Percentiles rank a stretch among this genome's conserved stretches.
Conservation (phyloP, 768 basidiomycete genomes). For the Kwoniella mangroviensis region DNA sequence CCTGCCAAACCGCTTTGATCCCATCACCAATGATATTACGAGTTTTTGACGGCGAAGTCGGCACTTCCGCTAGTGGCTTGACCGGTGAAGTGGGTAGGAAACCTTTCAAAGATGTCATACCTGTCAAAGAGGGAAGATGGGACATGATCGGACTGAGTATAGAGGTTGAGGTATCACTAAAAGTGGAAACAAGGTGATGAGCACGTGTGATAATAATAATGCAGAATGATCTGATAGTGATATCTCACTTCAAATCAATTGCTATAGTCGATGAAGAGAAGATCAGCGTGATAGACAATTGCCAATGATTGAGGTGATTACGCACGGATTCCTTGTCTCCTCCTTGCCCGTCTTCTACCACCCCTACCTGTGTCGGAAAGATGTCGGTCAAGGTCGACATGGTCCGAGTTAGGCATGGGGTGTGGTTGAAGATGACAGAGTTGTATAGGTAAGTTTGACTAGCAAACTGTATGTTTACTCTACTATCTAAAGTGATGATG, state of each 20-base stretch:
- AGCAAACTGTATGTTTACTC: conserved; percentile 4
- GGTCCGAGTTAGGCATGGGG: conserved; percentile 25
- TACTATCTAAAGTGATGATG: not conserved
- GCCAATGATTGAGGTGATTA: not conserved
- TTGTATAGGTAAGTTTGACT: conserved; percentile 5
- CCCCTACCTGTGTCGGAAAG: conserved; percentile 23
- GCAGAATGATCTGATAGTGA: not conserved
- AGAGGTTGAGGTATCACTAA: conserved; percentile 23
- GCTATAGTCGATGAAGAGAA: not conserved
- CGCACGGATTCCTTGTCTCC: conserved; percentile 21
- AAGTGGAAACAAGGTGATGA: no score
- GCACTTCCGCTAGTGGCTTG: not conserved
- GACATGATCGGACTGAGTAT: conserved; percentile 37
- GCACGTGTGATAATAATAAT: no score
- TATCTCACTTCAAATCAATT: conserved; percentile 19
- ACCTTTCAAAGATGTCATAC: conserved; percentile 34
- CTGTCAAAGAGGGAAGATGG: conserved; percentile 29
- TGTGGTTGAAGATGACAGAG: not conserved
- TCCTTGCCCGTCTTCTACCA: not conserved
- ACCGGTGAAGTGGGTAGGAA: conserved; percentile 38
- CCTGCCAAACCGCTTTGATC: conserved; percentile 32
- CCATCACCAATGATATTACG: not conserved
- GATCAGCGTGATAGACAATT: not conserved
- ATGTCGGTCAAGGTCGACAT: conserved; percentile 21
- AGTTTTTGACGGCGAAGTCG: not conserved